Evolutionary conservation across 768 basidiomycete genomes (phyloP).

Genomic region (Russula olivacea): DNA sequence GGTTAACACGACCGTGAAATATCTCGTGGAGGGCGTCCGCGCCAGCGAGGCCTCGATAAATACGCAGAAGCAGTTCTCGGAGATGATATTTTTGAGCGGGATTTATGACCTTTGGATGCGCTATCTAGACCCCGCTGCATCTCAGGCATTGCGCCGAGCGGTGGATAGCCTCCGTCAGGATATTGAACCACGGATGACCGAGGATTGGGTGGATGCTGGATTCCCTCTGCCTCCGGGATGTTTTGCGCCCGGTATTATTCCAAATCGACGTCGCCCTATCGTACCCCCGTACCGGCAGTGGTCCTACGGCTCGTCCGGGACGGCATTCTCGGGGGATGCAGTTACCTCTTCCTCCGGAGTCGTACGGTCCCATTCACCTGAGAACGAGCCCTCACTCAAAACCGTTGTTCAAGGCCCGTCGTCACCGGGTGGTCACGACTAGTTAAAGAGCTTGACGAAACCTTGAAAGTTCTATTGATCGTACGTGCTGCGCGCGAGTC

Average conservation of each 20-base stretch:
- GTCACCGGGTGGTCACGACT: not conserved
- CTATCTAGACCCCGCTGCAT: not conserved
- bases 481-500: too few species aligned
- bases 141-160: not conserved
- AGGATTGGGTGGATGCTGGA: not conserved
- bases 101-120: not conserved
- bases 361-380: too few species aligned
- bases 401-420: not conserved
- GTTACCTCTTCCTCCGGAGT: not conserved
- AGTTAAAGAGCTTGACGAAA: not conserved
- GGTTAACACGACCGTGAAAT: slow-evolving; percentile 6
- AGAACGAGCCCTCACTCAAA: not conserved
- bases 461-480: not conserved
- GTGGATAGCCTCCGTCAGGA: not conserved
- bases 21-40: slow-evolving; percentile 6
- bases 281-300: not conserved
- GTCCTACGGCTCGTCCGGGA: not conserved
- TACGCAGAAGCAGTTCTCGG: slow-evolving; percentile 1
- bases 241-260: not conserved
- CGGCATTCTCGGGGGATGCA: not conserved
- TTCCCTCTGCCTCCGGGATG: not conserved
- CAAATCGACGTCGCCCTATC: not conserved
- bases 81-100: not conserved
- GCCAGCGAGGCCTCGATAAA: slow-evolving; percentile 1
- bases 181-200: not conserved